Base-by-base conservation (phyloP, 1,284 basidiomycete genomes). In the Papiliotrema nemorosa region DNA sequence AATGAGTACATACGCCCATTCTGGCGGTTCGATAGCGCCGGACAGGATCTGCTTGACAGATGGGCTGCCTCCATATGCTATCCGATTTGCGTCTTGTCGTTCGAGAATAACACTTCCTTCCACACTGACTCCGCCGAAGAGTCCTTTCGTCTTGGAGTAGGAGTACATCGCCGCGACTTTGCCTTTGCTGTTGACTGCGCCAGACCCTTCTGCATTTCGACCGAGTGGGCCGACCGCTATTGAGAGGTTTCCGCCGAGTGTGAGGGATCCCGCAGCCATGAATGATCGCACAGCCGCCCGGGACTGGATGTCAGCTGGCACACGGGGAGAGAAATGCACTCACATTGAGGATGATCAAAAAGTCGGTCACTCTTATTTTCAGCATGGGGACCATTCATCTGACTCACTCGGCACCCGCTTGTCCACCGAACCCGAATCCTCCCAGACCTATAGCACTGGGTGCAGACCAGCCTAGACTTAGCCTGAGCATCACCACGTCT, bases 361-460 rank as follows among this genome's bases (percentile, higher is more conserved):
- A 97, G 68, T 98, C 96, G 1, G 94, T 96, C 75, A 97, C 83
- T 71, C 72, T 73, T 48, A 5, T 26, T 24, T 46, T 93, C 88
- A 51, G 88, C 18, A 87, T 88, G n/a, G 18, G 2, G n/a, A 24
- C 7, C 24, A 20, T 25, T 16, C 21, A 16, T 12, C 2, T 27
- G 16, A 65, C 76, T 59, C 73, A 76, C 69, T 80, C 78, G 1
- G 77, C 78, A 20, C 79, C 79, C 13, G 68, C 71, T 58, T 81
- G 93, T 16, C 85, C 84, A 39, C 91, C 91, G 31, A 97, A 80
- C 3, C 94, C 94, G 12, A 97, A 73, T 0, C 94, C 94, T 12
- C 88, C 94, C n/a, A 91, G 86, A 20, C 91, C 93, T 49, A 97
- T 94, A 0, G 93, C 96, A 66, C 87, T 88, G 3, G 94, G 93